Conservation (phyloP, 2,329 filamentous ascomycete genomes). For the Clarireedia hainanense region DNA sequence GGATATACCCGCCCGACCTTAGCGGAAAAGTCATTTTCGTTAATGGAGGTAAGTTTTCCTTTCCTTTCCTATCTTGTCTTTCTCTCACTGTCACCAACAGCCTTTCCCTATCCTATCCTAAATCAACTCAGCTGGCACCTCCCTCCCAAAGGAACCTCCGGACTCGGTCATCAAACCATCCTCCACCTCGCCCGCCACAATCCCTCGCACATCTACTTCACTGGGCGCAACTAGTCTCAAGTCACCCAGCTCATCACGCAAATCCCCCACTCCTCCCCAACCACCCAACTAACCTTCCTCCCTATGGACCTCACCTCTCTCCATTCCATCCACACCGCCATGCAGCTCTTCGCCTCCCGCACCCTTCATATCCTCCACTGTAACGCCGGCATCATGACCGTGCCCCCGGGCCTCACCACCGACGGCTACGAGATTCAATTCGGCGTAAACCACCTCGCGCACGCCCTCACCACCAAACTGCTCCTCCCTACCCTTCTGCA, state of each 20-base stretch:
- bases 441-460: conserved; percentile 41
- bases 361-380: conserved; percentile 39
- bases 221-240: conserved; percentile 30
- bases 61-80: not conserved
- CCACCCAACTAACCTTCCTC: conserved; percentile 29
- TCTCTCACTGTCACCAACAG: no score
- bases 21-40: conserved; percentile 16
- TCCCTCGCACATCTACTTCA: conserved; percentile 32
- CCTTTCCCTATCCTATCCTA: not conserved
- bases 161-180: conserved; percentile 38
- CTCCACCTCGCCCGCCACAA: conserved; percentile 34
- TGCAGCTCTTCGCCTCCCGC: conserved; percentile 29
- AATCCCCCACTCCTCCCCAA: conserved; percentile 24
- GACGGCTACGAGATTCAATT: conserved; percentile 43
- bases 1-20: conserved; percentile 14
- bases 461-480: conserved; percentile 35
- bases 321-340: conserved; percentile 36
- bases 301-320: conserved; percentile 38
- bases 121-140: not conserved
- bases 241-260: conserved; percentile 32
- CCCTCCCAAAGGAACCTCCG: conserved; percentile 25
- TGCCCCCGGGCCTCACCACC: conserved; percentile 30
- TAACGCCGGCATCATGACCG: conserved; percentile 39
- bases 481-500: conserved; percentile 29
- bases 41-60: conserved; percentile 13